Percentiles rank a stretch among this genome's conserved stretches.
Conservation (phyloP, 2,329 filamentous ascomycete species). For the Alternaria panax region DNA sequence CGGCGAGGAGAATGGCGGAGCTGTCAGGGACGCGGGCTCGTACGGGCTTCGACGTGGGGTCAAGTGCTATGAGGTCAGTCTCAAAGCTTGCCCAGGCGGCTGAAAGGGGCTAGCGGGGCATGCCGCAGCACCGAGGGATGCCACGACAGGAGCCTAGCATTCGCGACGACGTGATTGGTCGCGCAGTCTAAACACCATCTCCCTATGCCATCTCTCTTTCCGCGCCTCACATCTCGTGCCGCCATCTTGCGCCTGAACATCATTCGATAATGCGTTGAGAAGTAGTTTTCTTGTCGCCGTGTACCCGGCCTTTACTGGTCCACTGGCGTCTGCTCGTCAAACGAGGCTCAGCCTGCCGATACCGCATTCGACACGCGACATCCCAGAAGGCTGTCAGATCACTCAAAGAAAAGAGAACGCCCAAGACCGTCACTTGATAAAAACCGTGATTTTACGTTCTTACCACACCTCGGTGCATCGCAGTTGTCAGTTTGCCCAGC, state of each 20-base stretch:
- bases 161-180: conserved; percentile 29
- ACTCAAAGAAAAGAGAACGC: not conserved
- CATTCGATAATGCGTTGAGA: not conserved
- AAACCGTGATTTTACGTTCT: not conserved
- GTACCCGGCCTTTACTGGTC: not conserved
- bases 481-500: not conserved
- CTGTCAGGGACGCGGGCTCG: conserved; percentile 20
- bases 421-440: not conserved
- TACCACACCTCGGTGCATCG: not conserved
- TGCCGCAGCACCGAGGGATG: conserved; percentile 24
- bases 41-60: conserved; percentile 37
- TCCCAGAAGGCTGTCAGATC: not conserved
- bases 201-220: not conserved
- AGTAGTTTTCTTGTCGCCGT: not conserved
- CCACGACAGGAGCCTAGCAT: conserved; percentile 17
- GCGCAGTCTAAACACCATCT: not conserved
- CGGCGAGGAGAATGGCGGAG: conserved; percentile 31
- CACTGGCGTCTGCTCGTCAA: not conserved
- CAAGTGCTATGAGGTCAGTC: conserved; percentile 41
- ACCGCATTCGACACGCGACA: not conserved
- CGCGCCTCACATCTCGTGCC: not conserved
- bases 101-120: conserved; percentile 33
- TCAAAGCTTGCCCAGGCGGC: conserved; percentile 27
- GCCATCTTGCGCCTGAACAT: not conserved
- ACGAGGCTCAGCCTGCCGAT: not conserved